Base-by-base conservation (phyloP, 495 filamentous ascomycete genomes). In the Penicillium cosmopolitanum region DNA sequence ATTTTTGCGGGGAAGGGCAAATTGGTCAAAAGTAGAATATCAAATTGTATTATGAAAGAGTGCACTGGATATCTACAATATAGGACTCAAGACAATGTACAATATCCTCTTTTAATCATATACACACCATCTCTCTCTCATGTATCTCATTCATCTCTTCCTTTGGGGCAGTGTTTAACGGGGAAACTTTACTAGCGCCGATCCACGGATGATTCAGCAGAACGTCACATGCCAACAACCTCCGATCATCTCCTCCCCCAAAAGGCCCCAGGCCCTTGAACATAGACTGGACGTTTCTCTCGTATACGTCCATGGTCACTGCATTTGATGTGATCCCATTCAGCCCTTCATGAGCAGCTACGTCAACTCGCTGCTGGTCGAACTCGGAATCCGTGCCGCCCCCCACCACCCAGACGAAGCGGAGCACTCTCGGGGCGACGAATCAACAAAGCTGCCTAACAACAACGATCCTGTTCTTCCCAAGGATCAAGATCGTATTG, bases 301-400 rank as follows among this genome's bases (percentile, higher is more conserved):
- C 15, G 43, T 63, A 28, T 25, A 46, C 51, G 48, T 57, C 34
- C 38, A 51, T 61, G 10, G 46, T 60, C 40, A 57, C 51, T 58
- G 56, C 46, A 58, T 58, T 52, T 54, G 47, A 66, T 70, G 65
- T 65, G 48, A 60, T 55, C 35, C 34, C 8, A 38, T 55, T 35
- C 31, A 53, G 60, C 63, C 63, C 65, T 75, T 62, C 79, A 95
- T 93, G 91, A 86, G 81, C 77, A 85, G 82, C 70, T 80, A 90
- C 56, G 82, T 94, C 56, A 82, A 83, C 44, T 88, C 91, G 33
- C 87, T 92, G 64, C 73, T 93, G 60, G 87, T 91, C 67, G 89
- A 90, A 62, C 86, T 89, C 52, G 89, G 91, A 68, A 77, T 91
- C 66, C 88, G 88, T 12, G 73, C 85, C 87, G 23, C 23, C 59